Evolutionary conservation across 2,329 filamentous ascomycete species (phyloP), one percentile per base, ranked within the genome.

Genomic region (Chaetoscypha palmicola): DNA sequence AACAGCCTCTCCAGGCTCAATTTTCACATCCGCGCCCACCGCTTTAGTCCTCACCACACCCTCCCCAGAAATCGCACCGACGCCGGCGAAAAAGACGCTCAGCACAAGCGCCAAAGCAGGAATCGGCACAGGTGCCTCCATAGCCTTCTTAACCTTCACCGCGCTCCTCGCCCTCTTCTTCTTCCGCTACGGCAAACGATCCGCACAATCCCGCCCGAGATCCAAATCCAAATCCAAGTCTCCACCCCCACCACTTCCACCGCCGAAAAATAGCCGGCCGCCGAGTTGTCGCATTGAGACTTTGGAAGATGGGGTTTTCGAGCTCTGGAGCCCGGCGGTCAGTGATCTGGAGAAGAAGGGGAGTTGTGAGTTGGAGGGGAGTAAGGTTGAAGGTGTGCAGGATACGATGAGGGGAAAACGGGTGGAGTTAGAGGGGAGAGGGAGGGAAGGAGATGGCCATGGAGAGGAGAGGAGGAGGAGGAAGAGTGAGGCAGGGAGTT

Each of bases 21-120:
- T n/a, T n/a, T n/a, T n/a, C n/a, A n/a, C n/a, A n/a, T n/a, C n/a
- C n/a, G n/a, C n/a, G n/a, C n/a, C n/a, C n/a, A n/a, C n/a, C n/a
- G n/a, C n/a, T n/a, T n/a, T n/a, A n/a, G n/a, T n/a, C n/a, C n/a
- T n/a, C n/a, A n/a, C n/a, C n/a, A n/a, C n/a, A n/a, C n/a, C n/a
- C n/a, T n/a, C n/a, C n/a, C n/a, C n/a, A n/a, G n/a, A n/a, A n/a
- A n/a, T n/a, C n/a, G n/a, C n/a, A n/a, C n/a, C n/a, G n/a, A n/a
- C n/a, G n/a, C n/a, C 24, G 12, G 24, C 24, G 7, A 28, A 28
- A 28, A 28, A 28, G 24, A 7, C 32, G 3, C n/a, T 14, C 4
- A 19, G 19, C 3, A 12, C n/a, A 66, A 68, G 11, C 68, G 69
- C 0, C 72, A 53, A 10, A 54, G 59, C 3, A 57, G 63, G 52